These are phyloP conservation scores for Lentinula sp. DNA, from an alignment of 768 basidiomycete species.

Conservation along the genomic window DNA sequence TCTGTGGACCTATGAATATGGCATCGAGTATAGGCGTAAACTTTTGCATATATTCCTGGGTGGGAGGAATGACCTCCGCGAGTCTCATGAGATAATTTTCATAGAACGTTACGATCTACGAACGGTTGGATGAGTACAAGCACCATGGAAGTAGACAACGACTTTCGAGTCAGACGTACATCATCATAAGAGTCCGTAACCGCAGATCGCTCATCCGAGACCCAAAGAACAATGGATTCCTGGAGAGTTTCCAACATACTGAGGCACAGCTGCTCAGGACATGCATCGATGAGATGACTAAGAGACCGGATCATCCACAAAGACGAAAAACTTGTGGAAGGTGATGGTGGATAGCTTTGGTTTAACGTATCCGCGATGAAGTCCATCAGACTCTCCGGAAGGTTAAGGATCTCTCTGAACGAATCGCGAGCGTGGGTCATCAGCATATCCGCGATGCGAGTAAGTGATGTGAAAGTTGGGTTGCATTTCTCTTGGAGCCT, in stretches of 20 bases:
- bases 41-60: slow-evolving; percentile 32
- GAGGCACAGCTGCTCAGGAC: slow-evolving; percentile 41
- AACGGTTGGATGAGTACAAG: slow-evolving; percentile 28
- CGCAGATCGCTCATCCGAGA: slow-evolving; percentile 49
- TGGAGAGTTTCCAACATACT: slow-evolving; percentile 42
- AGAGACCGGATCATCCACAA: slow-evolving; percentile 62
- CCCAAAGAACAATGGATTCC: slow-evolving; percentile 55
- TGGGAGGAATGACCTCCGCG: slow-evolving; percentile 40
- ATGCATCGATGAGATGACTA: slow-evolving; percentile 45
- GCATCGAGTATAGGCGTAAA: slow-evolving; percentile 51
- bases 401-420: slow-evolving; percentile 34
- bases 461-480: slow-evolving; percentile 33
- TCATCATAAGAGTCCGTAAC: slow-evolving; percentile 49
- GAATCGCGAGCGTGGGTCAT: slow-evolving; percentile 46
- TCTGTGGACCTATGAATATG: slow-evolving; percentile 47
- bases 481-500: slow-evolving; percentile 34
- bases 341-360: slow-evolving; percentile 61
- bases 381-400: slow-evolving; percentile 50
- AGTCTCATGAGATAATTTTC: slow-evolving; percentile 44
- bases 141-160: background rate
- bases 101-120: slow-evolving; percentile 61
- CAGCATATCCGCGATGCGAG: slow-evolving; percentile 57
- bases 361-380: slow-evolving; percentile 56
- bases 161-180: slow-evolving; percentile 13
- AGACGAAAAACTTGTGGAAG: slow-evolving; percentile 43